Evolutionary conservation across 1,284 basidiomycete genomes (phyloP), one percentile per base, ranked within the genome.

Genomic region (Tilletia indica): DNA sequence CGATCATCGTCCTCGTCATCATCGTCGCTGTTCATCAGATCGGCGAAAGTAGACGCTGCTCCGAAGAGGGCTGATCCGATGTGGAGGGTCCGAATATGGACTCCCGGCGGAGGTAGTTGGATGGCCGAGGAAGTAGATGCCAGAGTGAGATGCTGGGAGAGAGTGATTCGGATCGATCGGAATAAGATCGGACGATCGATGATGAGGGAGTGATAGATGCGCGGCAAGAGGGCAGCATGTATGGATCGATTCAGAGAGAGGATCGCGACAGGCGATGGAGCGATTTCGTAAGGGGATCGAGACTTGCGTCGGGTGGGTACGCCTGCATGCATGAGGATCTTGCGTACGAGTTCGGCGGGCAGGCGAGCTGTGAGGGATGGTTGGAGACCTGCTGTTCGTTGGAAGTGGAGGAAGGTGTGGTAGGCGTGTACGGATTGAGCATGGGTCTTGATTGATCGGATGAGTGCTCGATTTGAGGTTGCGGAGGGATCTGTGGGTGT

Each of bases 61-160:
- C 61, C 61, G 61, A 64, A 64, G 34, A 64, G 61, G 61, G 61
- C 61, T 36, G 61, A 64, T 64, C 61, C 61, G 34, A 64, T 64
- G 14, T 64, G 61, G 12, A 64, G 34, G 34, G 61, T 64, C 4
- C 61, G 31, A 16, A 64, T 64, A n/a, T 64, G 61, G 12, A 36
- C 34, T 12, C 61, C 61, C n/a, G 61, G 61, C 36, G 31, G 34
- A 3, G 61, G 61, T 9, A 64, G 61, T 16, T 21, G 61, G 19
- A 42, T 64, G 6, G 8, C 36, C 31, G 8, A 12, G 9, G 31
- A 36, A 16, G 61, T 16, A 11, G 61, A n/a, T 38, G 61, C 61
- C 2, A 34, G 38, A 19, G 51, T 54, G 16, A 25, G 51, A 34
- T 42, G 61, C 36, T 64, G 61, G 34, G 61, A 64, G 34, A 64